phyloP scores from a whole-genome alignment of 352 stramenopile species.

The Globisporangium paddicum region DNA sequence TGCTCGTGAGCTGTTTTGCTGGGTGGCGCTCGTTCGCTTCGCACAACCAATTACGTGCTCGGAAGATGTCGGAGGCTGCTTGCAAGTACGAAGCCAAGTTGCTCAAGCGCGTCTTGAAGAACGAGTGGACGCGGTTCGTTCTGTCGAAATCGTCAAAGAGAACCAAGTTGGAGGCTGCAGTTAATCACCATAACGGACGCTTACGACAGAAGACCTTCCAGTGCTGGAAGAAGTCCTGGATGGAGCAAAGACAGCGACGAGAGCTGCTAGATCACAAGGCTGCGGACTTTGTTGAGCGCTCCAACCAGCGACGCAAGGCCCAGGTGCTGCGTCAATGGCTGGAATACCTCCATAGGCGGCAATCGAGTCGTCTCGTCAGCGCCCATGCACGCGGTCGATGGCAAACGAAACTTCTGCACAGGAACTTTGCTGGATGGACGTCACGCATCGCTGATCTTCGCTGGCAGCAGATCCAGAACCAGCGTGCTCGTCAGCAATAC shows the following conservation, averaged over 20 bases:
- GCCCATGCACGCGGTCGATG: constrained; percentile 6
- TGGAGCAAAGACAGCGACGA: not conserved
- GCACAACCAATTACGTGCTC: not conserved
- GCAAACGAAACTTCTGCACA: constrained; percentile 6
- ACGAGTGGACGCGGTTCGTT: constrained; percentile 1
- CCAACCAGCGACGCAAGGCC: not conserved
- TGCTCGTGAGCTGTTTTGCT: not conserved
- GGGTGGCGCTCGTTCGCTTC: not conserved
- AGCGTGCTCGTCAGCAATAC: constrained; percentile 1
- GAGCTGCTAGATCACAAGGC: not conserved
- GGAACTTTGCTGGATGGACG: constrained; percentile 4
- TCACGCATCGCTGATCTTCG: not conserved
- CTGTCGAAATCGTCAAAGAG: not conserved
- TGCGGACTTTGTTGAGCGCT: not conserved
- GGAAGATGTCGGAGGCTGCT: not conserved
- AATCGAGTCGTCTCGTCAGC: constrained; percentile 8
- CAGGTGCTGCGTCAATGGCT: constrained; percentile 6
- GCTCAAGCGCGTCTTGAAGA: constrained; percentile 5
- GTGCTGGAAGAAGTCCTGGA: not conserved
- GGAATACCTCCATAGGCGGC: constrained; percentile 1
- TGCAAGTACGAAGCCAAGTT: not conserved
- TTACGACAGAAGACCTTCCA: not conserved
- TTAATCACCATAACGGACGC: no score
- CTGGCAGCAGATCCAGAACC: constrained; percentile 7
- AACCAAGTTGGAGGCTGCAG: not conserved